phyloP scores from a whole-genome alignment of 1,284 basidiomycete species.

The Fereydounia khargensis region DNA sequence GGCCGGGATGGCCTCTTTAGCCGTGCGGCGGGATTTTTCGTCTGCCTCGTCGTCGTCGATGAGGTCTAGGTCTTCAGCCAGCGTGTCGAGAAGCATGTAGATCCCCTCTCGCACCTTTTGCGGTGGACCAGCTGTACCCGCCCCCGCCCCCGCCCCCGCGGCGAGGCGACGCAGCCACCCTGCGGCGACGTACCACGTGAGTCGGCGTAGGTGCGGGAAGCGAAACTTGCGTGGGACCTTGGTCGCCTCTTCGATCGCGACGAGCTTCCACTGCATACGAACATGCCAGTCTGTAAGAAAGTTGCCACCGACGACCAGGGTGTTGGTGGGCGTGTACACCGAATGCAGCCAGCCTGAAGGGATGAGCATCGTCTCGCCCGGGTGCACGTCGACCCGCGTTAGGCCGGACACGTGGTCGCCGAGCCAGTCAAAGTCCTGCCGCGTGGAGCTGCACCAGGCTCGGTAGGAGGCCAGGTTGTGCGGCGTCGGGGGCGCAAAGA shows the following conservation, averaged over 20 bases:
- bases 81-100: neutral
- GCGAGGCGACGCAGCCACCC: conserved; percentile 31
- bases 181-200: conserved; percentile 57
- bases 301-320: conserved; percentile 94
- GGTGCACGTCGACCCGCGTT: conserved; percentile 72
- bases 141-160: neutral
- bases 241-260: conserved; percentile 87
- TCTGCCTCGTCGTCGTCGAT: neutral
- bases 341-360: conserved; percentile 86
- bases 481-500: conserved; percentile 82
- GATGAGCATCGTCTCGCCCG: conserved; percentile 82
- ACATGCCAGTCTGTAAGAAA: conserved; percentile 58
- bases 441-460: conserved; percentile 69
- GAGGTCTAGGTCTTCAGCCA: neutral
- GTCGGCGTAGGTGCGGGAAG: conserved; percentile 66
- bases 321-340: conserved; percentile 86
- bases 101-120: neutral
- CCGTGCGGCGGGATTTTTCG: too few species aligned
- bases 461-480: conserved; percentile 85
- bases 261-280: conserved; percentile 68
- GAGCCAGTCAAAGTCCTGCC: conserved; percentile 83
- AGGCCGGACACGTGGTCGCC: conserved; percentile 87
- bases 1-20: too few species aligned
- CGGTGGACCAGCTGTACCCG: neutral
- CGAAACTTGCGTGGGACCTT: conserved; percentile 92